Base-by-base conservation (phyloP, 169 alveolate genomes). In the Plasmodium berghei region DNA sequence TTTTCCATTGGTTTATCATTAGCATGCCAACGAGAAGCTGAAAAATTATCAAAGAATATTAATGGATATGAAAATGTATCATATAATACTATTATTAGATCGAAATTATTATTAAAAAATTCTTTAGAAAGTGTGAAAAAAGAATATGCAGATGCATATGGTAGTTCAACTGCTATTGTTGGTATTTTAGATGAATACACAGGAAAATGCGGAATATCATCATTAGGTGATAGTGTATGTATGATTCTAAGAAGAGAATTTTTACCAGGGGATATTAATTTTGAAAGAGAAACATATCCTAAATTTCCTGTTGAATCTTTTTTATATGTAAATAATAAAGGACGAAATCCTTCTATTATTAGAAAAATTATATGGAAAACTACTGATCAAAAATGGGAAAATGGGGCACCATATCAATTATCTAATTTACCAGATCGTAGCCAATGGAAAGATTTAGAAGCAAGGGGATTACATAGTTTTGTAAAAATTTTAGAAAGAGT, bases 371-470 rank as follows among this genome's bases (percentile, higher is more conserved):
- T 87, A 34, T 92, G 94, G 92, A 63, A 91, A 48, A 92, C 92
- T n/a, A 59, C 58, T 16, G 95, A 92, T 59, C 95, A 92, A 71
- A 73, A 93, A 40, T 92, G 95, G 95, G 92, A 80, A 24, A 92
- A 92, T n/a, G 95, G 95, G 5, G 95, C 95, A n/a, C 95, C 95
- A 12, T 92, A 88, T 72, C 95, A 92, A 22, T 85, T 92, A 46
- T 88, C 93, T 22, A 92, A 89, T 54, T 89, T 92, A 56, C 95
- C 95, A 5, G 87, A 92, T 9, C 70, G 80, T 42, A 64, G 89
- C 55, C 91, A 80, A 61, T 88, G 95, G 95, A 90, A 88, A 42
- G 69, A 42, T 48, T 85, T 92, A 69, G 90, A 90, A 52, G 28
- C 66, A 40, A 86, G 88, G 48, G 95, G 95, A 18, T 70, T 66